Evolutionary conservation across 257 asterid genomes (phyloP), one percentile per base, ranked within the genome.

Genomic region (Primulina tabacum): DNA sequence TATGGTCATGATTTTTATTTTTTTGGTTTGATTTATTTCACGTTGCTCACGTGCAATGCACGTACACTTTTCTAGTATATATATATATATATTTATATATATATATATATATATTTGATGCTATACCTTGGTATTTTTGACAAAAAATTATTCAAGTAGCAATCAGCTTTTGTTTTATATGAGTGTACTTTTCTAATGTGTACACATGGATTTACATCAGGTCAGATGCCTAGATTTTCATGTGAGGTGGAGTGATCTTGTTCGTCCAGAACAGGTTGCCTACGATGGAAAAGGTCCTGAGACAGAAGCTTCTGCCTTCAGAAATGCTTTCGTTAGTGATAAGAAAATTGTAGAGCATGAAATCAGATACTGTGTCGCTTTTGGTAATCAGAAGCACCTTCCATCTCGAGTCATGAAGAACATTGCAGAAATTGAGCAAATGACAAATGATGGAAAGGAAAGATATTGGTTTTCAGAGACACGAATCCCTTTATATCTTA

Each of bases 321-420:
- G 96, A 77, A 88, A 92, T 77, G 96, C 96, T 76, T 80, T 40
- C 28, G 71, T 89, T 65, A 75, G 86, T 55, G 90, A 76, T 64
- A 85, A 83, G 81, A 85, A 85, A 79, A 67, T 74, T 56, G 61
- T 77, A 73, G 94, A 74, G 50, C 71, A 65, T 37, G 91, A 86
- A 78, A 75, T 72, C 28, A 82, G 92, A 77, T 92, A 92, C 73
- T 76, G 87, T 60, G 83, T 89, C 78, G 87, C 83, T 53, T 89
- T 92, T 74, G 86, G 87, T 67, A 82, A 76, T 80, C 95, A 88
- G 84, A 92, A 89, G 64, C 95, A 89, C 84, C 90, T 92, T 62
- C 88, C 98, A 20, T 87, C 95, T 9, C 95, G 93, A 53, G 86
- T 92, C 43, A 82, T 83, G 95, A 89, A 89, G 86, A 81, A 77